Evolutionary conservation across 129 eudicot species (phyloP), one percentile per base, ranked within the genome.

Genomic region (Deinandra increscens): DNA sequence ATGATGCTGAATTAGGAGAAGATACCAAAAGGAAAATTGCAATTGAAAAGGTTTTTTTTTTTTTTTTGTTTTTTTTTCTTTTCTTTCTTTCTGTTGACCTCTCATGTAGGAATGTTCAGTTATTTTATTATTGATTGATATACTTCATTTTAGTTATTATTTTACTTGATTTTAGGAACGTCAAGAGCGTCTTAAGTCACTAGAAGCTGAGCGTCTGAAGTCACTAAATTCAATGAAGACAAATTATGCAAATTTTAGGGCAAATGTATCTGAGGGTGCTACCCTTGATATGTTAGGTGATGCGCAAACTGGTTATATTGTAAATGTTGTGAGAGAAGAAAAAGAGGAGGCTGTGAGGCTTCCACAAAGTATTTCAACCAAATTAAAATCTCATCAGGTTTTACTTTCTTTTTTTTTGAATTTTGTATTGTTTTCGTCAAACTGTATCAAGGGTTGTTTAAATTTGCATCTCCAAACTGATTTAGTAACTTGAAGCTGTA

Each of bases 1-100:
- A 94, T 82, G 99, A 90, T 77, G 72, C 99, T 78, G 99, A 94
- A 81, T 68, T 94, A 79, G 97, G 97, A 58, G 99, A 94, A 66
- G 99, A 90, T 81, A 94, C 99, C 12, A 90, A 87, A 79, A 84
- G 74, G 81, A 90, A 94, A 80, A 94, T 89, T 80, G 97, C 99
- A 11, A 85, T 94, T 15, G 99, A 94, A 82, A 94, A 90, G 96
- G 99, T 94, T 83, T 80, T 10, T 7, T 71, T 5, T n/a, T n/a
- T n/a, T n/a, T n/a, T n/a, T 94, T 83, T 80, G 8, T 7, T 71
- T 5, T 94, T 83, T 80, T 10, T 7, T 71, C 5, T n/a, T n/a
- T n/a, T n/a, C n/a, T n/a, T 68, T 26, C 60, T 39, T 69, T 60
- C 26, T 49, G 42, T 69, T 12, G 20, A 55, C 22, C 23, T 41